phyloP scores from a whole-genome alignment of 2,329 filamentous ascomycete genomes.

The Aspergillus sp. region DNA sequence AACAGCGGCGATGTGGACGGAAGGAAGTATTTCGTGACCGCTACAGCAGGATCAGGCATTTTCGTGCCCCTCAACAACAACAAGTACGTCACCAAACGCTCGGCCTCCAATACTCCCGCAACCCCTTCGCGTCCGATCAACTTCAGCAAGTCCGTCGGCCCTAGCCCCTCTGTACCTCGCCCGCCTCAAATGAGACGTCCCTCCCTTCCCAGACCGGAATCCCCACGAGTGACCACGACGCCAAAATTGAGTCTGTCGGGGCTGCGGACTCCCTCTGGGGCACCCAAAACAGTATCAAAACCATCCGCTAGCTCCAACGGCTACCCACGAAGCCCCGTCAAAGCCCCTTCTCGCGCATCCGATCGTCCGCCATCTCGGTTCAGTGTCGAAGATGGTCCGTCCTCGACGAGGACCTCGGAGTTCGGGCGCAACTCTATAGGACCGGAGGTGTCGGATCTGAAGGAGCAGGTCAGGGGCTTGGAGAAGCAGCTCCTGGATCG shows the following conservation, averaged over 20 bases:
- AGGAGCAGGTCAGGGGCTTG: conserved; percentile 73
- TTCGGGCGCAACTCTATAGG: conserved; percentile 24
- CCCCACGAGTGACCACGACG: conserved; percentile 65
- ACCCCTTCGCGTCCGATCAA: conserved; percentile 70
- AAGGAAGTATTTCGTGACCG: conserved; percentile 76
- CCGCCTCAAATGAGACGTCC: conserved; percentile 66
- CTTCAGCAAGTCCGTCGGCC: conserved; percentile 86
- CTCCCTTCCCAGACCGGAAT: conserved; percentile 85
- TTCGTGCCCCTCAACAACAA: conserved; percentile 87
- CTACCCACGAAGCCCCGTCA: conserved; percentile 46
- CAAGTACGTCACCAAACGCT: conserved; percentile 58
- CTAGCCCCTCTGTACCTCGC: conserved; percentile 62
- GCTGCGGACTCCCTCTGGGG: conserved; percentile 57
- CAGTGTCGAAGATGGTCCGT: conserved; percentile 39
- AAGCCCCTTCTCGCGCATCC: conserved; percentile 37
- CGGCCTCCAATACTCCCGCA: conserved; percentile 50
- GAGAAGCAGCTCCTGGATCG: conserved; percentile 75
- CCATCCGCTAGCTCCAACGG: conserved; percentile 36
- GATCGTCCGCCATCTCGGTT: conserved; percentile 41
- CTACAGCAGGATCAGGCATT: conserved; percentile 78
- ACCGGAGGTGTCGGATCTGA: conserved; percentile 45
- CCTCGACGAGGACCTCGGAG: conserved; percentile 34
- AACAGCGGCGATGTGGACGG: conserved; percentile 96
- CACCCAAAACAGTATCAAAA: conserved; percentile 30
- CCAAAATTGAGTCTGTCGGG: conserved; percentile 56